Evolutionary conservation across 176 grass and related monocot species (phyloP).

Genomic region (Zoysia japonica): DNA sequence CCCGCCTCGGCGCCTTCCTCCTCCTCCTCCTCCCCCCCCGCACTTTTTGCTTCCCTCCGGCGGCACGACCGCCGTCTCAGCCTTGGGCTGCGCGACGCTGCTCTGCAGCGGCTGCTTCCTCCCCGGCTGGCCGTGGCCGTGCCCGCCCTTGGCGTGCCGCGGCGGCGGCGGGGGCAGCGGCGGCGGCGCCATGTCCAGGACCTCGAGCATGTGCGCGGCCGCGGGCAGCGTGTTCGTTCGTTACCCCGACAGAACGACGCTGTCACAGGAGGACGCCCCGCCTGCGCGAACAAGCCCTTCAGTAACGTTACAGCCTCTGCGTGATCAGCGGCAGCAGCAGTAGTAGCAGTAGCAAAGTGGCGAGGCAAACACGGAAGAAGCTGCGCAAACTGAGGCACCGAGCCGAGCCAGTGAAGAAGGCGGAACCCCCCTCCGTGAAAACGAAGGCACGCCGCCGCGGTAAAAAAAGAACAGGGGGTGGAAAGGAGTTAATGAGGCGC

Average conservation of each 20-base stretch:
- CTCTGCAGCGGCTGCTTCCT: conserved; percentile 90
- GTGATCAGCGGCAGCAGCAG: not conserved
- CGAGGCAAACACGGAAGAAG: not conserved
- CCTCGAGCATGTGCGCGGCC: conserved; percentile 58
- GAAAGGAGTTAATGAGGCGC: conserved; percentile 10
- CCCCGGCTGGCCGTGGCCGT: conserved; percentile 6
- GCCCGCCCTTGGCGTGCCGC: conserved; percentile 27
- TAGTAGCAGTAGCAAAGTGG: conserved; percentile 7
- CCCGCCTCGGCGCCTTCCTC: conserved; percentile 54
- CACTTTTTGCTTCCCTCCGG: conserved; percentile 61
- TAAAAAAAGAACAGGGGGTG: conserved; percentile 11
- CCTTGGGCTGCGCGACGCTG: conserved; percentile 77
- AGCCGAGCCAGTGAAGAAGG: not conserved
- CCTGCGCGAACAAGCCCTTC: conserved; percentile 28
- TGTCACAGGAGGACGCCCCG: conserved; percentile 32
- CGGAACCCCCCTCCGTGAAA: conserved; percentile 9
- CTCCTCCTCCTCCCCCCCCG: not conserved
- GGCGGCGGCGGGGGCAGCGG: conserved; percentile 16
- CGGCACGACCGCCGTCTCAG: conserved; percentile 23
- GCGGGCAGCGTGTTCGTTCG: conserved; percentile 5
- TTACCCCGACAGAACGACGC: conserved; percentile 40
- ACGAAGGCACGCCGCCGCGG: not conserved
- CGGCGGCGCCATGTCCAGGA: conserved; percentile 53
- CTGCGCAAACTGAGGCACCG: not conserved
- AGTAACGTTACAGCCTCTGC: conserved; percentile 38